Evolutionary conservation across 129 eudicot genomes (phyloP), one percentile per base, ranked within the genome.

Genomic region (Silybum marianum): DNA sequence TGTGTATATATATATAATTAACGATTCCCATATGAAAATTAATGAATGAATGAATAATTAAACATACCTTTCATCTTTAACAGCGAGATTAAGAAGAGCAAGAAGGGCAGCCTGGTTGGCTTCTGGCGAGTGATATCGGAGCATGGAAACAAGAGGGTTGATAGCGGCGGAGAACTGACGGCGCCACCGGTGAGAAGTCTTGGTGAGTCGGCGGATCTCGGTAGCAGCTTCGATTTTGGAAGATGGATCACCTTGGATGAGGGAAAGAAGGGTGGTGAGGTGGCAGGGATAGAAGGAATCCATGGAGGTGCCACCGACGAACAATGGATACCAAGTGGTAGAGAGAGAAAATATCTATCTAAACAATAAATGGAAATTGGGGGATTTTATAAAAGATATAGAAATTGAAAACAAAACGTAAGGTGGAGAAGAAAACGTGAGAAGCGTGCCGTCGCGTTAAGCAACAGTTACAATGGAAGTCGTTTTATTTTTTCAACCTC

Each of bases 11-110:
- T 28, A 28, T 32, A 32, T 4, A 32, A 38, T 38, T 8, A 12
- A 46, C 60, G 19, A 48, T 48, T 48, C n/a, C 60, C 60, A 14
- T 48, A 69, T 16, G 21, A 60, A 24, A 72, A 76, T 60, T 70
- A 7, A 12, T 34, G 7, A n/a, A n/a, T n/a, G n/a, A 19, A 26
- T 26, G 30, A 32, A 3, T 10, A 62, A 39, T 7, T 2, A n/a
- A 38, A 79, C 94, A 69, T 82, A 96, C 99, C 72, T 80, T 90
- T 93, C 97, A 54, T 96, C 97, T 69, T 96, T 96, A 67, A 96
- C 99, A 24, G 99, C 98, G 69, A 96, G 98, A 38, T 96, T 96
- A 69, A 96, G 99, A 54, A 96, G 90, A 6, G 99, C 99, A 11
- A 87, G 97, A 18, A 96, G 89, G 8, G 98, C 98, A 2, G 97